Base-by-base conservation (phyloP, 257 asterid species). In the Leptodermis oblonga region DNA sequence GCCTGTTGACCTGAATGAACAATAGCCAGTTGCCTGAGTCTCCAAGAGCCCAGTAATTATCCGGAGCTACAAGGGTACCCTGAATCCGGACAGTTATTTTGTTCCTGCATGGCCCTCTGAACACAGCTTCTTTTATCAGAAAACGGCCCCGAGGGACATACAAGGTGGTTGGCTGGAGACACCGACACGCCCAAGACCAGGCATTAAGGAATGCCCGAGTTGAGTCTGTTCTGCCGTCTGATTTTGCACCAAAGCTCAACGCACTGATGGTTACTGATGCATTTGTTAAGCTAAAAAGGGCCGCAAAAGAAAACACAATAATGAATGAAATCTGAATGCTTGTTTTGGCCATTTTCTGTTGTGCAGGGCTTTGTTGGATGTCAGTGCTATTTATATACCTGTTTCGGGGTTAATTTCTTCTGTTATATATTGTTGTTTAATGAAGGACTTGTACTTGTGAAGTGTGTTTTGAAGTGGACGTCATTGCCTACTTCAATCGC, bases 181-280 rank as follows among this genome's bases (percentile, higher is more conserved):
- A 85, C 75, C 78, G 74, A 66, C 97, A 88, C 0, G 94, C 96
- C 0, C 88, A 84, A 65, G 42, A 65, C 97, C 97, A 90, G 0
- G 96, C 73, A 3, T 83, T 84, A 22, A 70, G 86, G 79, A 90
- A 88, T 2, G 90, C 79, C 20, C 71, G 61, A 5, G 87, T 88
- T 0, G 96, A 84, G 80, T 90, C 96, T 0, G 89, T 88, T 56
- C 54, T 75, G 0, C 96, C 96, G 14, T 90, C 88, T 6, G 87
- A 83, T 62, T 69, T 74, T 0, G 94, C 96, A 5, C 96, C 97
- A 30, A 51, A 90, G 42, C 42, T 37, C 23, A 84, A 76, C 0
- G 86, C 94, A 62, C 84, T 86, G 71, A 82, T 82, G 69, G 59
- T 52, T 22, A 88, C 80, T 51, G 59, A 23, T 28, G 70, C 70